Base-by-base conservation (phyloP, 257 asterid genomes). In the Primulina eburnea region DNA sequence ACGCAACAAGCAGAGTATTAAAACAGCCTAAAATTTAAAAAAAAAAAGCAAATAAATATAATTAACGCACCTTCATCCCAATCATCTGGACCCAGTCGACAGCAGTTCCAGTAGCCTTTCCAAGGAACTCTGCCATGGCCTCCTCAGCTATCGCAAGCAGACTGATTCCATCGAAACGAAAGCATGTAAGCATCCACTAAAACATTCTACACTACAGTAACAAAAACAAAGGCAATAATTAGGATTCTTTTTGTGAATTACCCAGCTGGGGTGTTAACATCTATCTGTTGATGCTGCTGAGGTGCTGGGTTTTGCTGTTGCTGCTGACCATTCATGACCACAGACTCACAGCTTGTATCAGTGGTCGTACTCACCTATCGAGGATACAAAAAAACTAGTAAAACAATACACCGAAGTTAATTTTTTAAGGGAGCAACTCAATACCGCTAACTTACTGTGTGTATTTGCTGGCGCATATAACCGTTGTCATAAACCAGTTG, bases 71-170 rank as follows among this genome's bases (percentile, higher is more conserved):
- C 99, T 94, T 94, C 99, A 94, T 91, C 95, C 99, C 97, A 86
- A 91, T 89, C 96, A 94, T 82, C 89, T 89, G 97, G 66, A 91
- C 99, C 99, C 99, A 94, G 85, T 94, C 88, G 85, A 91, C 97
- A 89, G 97, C 97, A 82, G 97, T 94, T 86, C 99, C 97, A 60
- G 99, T 94, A 79, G 99, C 99, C 95, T 94, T 94, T 11, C 92
- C 89, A 74, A 91, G 99, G 90, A 94, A 94, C 96, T 84, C 97
- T 84, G 97, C 82, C 89, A 90, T 88, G 92, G 97, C 88, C 91
- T 91, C 99, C 95, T 94, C 97, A 71, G 99, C 99, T 59, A 94
- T 84, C 7, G 96, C 95, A 50, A 87, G 97, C 73, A 94, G 96
- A 84, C 99, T 94, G 73, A 16, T 50, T 16, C 8, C 0, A 16